Percentiles rank a stretch among this genome's conserved stretches.
phyloP scores from a whole-genome alignment of 2,329 filamentous ascomycete genomes.

The Stemphylium vesicarium region DNA sequence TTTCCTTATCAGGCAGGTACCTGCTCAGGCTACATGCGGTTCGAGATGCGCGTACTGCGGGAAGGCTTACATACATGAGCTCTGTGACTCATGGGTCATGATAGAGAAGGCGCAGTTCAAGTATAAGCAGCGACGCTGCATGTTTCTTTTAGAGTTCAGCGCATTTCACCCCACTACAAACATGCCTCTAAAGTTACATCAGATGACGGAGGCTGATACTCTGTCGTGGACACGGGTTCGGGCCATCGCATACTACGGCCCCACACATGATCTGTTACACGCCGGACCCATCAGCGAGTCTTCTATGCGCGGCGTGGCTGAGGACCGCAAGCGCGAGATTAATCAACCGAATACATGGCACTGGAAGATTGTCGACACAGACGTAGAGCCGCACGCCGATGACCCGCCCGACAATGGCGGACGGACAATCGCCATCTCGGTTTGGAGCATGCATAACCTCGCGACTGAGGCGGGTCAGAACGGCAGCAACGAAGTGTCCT shows the following conservation, averaged over 20 bases:
- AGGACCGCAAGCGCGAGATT: conserved; percentile 31
- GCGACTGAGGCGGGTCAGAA: not conserved
- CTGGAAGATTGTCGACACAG: conserved; percentile 43
- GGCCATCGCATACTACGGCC: conserved; percentile 36
- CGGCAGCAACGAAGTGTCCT: not conserved
- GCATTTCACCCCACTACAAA: not conserved
- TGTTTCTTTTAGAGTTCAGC: no score
- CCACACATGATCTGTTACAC: conserved; percentile 39
- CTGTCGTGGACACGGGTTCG: conserved; percentile 41
- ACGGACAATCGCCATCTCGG: conserved; percentile 35
- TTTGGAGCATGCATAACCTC: conserved; percentile 36
- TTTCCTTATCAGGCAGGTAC: no score
- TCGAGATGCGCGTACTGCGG: no score
- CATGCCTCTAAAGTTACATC: conserved; percentile 36
- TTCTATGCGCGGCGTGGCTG: conserved; percentile 33
- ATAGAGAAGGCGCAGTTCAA: no score
- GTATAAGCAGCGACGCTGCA: no score
- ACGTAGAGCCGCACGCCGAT: conserved; percentile 28
- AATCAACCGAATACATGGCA: conserved; percentile 33
- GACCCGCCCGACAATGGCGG: conserved; percentile 33
- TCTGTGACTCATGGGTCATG: no score
- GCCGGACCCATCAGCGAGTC: conserved; percentile 29
- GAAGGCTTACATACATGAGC: no score
- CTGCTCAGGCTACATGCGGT: no score
- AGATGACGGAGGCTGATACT: conserved; percentile 29